Evolutionary conservation across 2,329 filamentous ascomycete species (phyloP), one percentile per base, ranked within the genome.

Genomic region (Neonectria hederae): DNA sequence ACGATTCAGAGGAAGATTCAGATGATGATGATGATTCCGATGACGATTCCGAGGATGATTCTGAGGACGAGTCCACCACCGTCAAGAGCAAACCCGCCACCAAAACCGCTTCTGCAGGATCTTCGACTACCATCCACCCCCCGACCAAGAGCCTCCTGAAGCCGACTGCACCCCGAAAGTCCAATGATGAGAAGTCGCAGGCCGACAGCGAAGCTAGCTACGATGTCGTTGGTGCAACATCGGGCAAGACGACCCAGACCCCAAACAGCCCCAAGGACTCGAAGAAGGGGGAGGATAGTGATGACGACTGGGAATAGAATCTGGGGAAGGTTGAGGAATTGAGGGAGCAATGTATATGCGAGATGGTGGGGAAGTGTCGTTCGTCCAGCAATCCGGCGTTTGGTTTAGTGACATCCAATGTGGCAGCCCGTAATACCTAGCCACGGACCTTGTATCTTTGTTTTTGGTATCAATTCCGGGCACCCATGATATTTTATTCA

Each of bases 191-290:
- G 77, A 94, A 95, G 77, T 97, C 92, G 26, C 92, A 96, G 71
- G 89, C 94, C 8, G 96, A 96, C 74, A 97, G 95, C 76, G 96
- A 99, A 73, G 93, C 93, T 19, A 97, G 94, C 81, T 99, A 99
- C 78, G 96, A 99, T 77, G 86, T 99, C 35, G 93, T 99, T 49
- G 91, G 92, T 8, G 90, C 90, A 6, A 84, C 89, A 49, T 94
- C 92, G 55, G 92, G 92, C 53, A 87, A 88, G 48, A 89, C 90
- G 40, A 97, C 92, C 77, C 91, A 92, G 69, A 90, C 93, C 19
- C 91, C 93, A 24, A 87, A 81, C 76, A 89, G 87, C 75, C 88
- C 88, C 26, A 89, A 87, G 76, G 87, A 86, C 35, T 73, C 81
- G 19, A 82, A 81, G 66, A 86, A 85, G 76, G 83, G 75, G 8